Conservation (phyloP, 2,329 filamentous ascomycete species). For the Zopfia rhizophila region DNA sequence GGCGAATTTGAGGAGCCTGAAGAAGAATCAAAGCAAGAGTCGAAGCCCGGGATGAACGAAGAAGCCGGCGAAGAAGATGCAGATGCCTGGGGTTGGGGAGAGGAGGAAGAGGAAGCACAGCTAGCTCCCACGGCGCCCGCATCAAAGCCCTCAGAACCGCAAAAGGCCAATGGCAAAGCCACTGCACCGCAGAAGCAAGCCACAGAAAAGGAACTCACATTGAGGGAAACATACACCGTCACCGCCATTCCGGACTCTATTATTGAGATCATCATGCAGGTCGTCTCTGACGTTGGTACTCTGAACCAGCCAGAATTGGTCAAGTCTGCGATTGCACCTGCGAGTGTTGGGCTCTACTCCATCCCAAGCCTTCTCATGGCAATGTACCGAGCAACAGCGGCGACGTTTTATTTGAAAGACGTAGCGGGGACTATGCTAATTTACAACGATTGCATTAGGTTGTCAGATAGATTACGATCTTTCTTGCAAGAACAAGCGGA, state of each 20-base stretch:
- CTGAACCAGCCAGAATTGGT: slow-evolving; percentile 63
- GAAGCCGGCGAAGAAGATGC: slow-evolving; percentile 51
- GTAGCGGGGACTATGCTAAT: slow-evolving; percentile 69
- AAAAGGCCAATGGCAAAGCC: slow-evolving; percentile 44
- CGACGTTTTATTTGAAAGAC: slow-evolving; percentile 75
- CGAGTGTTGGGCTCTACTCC: slow-evolving; percentile 75
- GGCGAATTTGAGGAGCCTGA: slow-evolving; percentile 50
- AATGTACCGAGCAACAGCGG: slow-evolving; percentile 81
- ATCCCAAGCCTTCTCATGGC: slow-evolving; percentile 78
- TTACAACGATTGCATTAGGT: slow-evolving; percentile 71
- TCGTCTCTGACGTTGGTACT: slow-evolving; percentile 58
- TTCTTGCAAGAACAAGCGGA: slow-evolving; percentile 59
- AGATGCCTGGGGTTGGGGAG: slow-evolving; percentile 89
- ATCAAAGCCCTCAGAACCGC: slow-evolving; percentile 37
- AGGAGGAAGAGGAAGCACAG: slow-evolving; percentile 60
- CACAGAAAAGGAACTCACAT: slow-evolving; percentile 71
- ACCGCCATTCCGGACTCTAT: slow-evolving; percentile 88
- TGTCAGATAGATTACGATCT: slow-evolving; percentile 64
- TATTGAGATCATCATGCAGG: slow-evolving; percentile 70
- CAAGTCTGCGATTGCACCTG: slow-evolving; percentile 69
- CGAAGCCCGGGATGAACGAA: slow-evolving; percentile 47
- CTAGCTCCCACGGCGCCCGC: slow-evolving; percentile 19
- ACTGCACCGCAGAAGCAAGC: slow-evolving; percentile 31
- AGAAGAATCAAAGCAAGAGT: slow-evolving; percentile 30
- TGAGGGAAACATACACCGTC: slow-evolving; percentile 88